Evolutionary conservation across 257 asterid genomes (phyloP), one percentile per base, ranked within the genome.

Genomic region (Ophiorrhiza pumila): DNA sequence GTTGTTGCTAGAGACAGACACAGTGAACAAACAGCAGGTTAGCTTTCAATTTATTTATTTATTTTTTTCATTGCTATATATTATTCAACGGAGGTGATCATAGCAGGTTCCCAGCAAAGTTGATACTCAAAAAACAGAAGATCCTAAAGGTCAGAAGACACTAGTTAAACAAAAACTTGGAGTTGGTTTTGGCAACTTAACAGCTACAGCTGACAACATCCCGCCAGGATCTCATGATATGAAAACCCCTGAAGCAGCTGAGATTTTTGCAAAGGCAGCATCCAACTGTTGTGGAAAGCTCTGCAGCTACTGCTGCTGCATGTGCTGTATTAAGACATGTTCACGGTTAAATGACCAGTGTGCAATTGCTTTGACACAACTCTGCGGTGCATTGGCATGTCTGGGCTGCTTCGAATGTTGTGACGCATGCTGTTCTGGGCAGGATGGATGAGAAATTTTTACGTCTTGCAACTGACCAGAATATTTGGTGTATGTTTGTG

Each of bases 301-400:
- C n/a, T 91, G 87, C 78, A 46, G 68, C 43, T 75, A 75, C 70
- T 90, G 96, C 82, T 91, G 99, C 60, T 86, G 99, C 86, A 77
- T 85, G 91, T 88, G 99, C 89, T 90, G 96, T 60, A 82, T 94
- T 58, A 78, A 78, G 12, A 56, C 76, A 0, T 94, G 95, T 65
- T 91, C 98, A 13, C 60, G 49, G 79, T 58, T 91, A 77, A 88
- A 90, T 27, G 95, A 91, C 46, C 98, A 91, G 65, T 90, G 96
- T 41, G 93, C 86, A 10, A 53, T 88, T 25, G 89, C 39, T 18
- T 67, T 91, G 69, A 77, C 96, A 17, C 99, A 94, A 83, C 65
- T 90, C 50, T 87, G 81, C 34, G 85, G 90, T 20, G 86, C 88
- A 43, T 62, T 90, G 76, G 96, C 97, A 3, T 91, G 96, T 71